phyloP scores from a whole-genome alignment of 2,329 filamentous ascomycete genomes.

The Emydomyces testavorans region DNA sequence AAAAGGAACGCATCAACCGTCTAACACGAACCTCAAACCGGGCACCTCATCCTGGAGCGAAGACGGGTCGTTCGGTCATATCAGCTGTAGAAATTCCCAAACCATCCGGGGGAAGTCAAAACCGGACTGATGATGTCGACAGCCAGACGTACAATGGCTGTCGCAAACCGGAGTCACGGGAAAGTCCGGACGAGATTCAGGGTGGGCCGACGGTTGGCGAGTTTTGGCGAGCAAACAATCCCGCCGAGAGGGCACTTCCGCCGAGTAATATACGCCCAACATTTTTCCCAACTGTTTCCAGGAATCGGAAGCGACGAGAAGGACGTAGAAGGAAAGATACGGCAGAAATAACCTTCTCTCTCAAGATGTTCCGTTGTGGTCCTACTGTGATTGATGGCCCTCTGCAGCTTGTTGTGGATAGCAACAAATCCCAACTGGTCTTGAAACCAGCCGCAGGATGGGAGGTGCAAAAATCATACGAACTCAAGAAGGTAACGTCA shows the following conservation, averaged over 20 bases:
- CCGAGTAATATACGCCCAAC: constrained; percentile 27
- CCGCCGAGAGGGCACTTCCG: constrained; percentile 15
- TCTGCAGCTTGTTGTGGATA: constrained; percentile 6
- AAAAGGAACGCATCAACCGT: not conserved
- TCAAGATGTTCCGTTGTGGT: constrained; percentile 5
- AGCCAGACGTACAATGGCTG: not conserved
- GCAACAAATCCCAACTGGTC: not conserved
- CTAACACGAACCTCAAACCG: not conserved
- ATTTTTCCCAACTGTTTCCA: constrained; percentile 19
- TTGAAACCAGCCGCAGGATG: not conserved
- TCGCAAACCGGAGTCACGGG: constrained; percentile 18
- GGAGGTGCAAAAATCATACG: not conserved
- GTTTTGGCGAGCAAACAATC: constrained; percentile 13
- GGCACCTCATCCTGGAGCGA: not conserved
- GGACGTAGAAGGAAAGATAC: not conserved
- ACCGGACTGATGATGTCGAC: not conserved
- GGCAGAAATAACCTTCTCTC: constrained; percentile 1
- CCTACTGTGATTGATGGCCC: not conserved
- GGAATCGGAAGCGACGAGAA: constrained; percentile 2
- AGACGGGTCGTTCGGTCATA: not conserved
- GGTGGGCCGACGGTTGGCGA: constrained; percentile 25
- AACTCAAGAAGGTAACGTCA: constrained; percentile 19
- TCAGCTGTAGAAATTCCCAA: constrained; percentile 5
- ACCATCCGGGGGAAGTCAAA: not conserved
- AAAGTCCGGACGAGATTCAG: constrained; percentile 34